Evolutionary conservation across 805 yeast species (phyloP).

Genomic region (Wickerhamiella australiensis): DNA sequence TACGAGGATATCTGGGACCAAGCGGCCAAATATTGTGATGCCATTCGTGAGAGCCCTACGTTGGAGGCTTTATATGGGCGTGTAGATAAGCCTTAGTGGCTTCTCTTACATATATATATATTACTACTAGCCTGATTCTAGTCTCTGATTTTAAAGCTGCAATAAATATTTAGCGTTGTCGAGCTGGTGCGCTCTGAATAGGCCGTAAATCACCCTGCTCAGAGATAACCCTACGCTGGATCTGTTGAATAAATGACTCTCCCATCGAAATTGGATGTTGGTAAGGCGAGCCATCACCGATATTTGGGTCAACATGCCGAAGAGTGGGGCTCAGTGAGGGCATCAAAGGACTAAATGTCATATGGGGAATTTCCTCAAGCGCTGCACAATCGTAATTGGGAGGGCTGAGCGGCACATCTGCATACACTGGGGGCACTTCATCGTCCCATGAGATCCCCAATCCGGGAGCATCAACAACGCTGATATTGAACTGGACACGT

Average conservation of each 20-base stretch:
- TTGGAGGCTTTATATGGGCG: background rate
- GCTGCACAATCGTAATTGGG: slow-evolving; percentile 51
- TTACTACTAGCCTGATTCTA: no score
- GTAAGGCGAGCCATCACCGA: slow-evolving; percentile 2
- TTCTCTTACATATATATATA: background rate
- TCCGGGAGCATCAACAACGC: slow-evolving; percentile 81
- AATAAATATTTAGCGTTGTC: background rate
- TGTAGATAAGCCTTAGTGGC: background rate
- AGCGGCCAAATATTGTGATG: slow-evolving; percentile 11
- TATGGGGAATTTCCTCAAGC: slow-evolving; percentile 21
- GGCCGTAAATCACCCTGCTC: slow-evolving; percentile 4
- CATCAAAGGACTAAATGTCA: slow-evolving; percentile 17
- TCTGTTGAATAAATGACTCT: slow-evolving; percentile 1
- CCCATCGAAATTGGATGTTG: background rate
- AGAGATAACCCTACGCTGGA: background rate
- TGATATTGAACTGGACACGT: slow-evolving; percentile 85
- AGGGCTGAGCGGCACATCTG: slow-evolving; percentile 76
- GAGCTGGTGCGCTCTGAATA: slow-evolving; percentile 4
- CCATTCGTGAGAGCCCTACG: slow-evolving; percentile 4
- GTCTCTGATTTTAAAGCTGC: background rate
- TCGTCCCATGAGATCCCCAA: slow-evolving; percentile 97
- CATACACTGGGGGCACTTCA: slow-evolving; percentile 95
- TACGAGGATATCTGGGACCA: slow-evolving; percentile 6
- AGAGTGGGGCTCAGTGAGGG: slow-evolving; percentile 21
- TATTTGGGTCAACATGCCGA: slow-evolving; percentile 22